Evolutionary conservation across 1,284 basidiomycete species (phyloP), one percentile per base, ranked within the genome.

Genomic region (Violaceomyces palustris): DNA sequence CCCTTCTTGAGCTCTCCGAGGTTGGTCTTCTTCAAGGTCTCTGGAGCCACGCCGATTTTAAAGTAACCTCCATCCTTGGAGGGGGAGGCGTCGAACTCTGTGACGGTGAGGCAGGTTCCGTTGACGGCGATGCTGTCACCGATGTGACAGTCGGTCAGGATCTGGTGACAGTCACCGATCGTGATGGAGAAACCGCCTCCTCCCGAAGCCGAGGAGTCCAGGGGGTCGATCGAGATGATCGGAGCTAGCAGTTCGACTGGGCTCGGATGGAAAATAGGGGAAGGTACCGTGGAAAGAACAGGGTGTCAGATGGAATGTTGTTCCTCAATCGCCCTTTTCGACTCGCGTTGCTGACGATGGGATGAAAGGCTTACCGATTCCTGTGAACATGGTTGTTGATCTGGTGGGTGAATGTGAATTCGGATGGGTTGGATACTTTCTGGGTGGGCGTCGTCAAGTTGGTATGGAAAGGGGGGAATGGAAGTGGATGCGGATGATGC

Each of bases 111-210:
- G 73, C 93, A 88, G 21, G 49, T 50, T 14, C 85, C 85, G 62
- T 87, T 86, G 68, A 88, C 84, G 35, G 88, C 86, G 56, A 99
- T 97, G 36, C 88, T 92, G 76, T 98, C 94, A 10, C 94, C 93
- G 44, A 92, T 80, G 60, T 86, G 82, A 75, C 90, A 94, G 74
- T 99, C 93, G n/a, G 73, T 81, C 10, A 99, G 79, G 61, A 99
- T 87, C 7, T 82, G 78, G 0, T 79, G 81, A 2, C 84, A 79
- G 44, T 88, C 75, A 17, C 80, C 78, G 69, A 97, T 85, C n/a
- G 82, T 85, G 40, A 97, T 79, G 9, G 84, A 85, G 76, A 87
- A 93, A 22, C 90, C 90, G 22, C 67, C 70, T 22, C 77, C 77
- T 18, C 83, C 82, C 8, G 75, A 75, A 64, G 87, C 84, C 21